Evolutionary conservation across 768 basidiomycete species (phyloP), one percentile per base, ranked within the genome.

Genomic region (Boletus subparvulus): DNA sequence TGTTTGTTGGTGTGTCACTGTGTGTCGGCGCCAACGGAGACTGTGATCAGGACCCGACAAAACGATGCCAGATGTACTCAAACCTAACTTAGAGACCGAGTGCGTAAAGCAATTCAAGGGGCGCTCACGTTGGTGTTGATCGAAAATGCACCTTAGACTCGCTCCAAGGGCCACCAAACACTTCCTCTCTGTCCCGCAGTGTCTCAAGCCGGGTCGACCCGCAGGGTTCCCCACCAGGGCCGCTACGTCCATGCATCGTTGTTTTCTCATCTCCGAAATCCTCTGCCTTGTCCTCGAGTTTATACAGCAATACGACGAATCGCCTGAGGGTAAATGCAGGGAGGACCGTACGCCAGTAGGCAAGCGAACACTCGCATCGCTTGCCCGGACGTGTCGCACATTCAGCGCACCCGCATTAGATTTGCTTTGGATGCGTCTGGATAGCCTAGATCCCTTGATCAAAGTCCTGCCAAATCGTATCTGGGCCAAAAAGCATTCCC

Each of bases 321-420:
- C 52, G 4, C 11, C 6, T 3, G 52, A 30, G 16, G 12, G 19
- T 12, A 39, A 44, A 21, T 44, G 33, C 7, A 14, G 7, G 28
- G 28, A 30, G 6, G 28, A 41, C 35, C 9, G 24, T n/a, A 43
- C 26, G 9, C 35, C 21, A 21, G 21, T 32, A 6, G 44, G 53
- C 30, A 63, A 53, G 40, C 49, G 40, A 28, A 46, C 61, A 8
- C 62, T 66, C 28, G 65, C 58, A 32, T 54, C 59, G 8, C 55
- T 66, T 11, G 62, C 65, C 6, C 56, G 60, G 40, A 66, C 63
- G 3, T 66, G 65, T 42, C 56, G 46, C 4, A 43, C 54, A 7
- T 66, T 65, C 49, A 55, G 53, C n/a, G 54, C 48, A 19, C 47
- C 60, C 2, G 65, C 65, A 11, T 44, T 67, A 16, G 65, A 66